A percentile compares a stretch with the other conserved stretches of the same genome.
Conservation (phyloP, 2,329 filamentous ascomycete genomes). For the Myriosclerotinia curreyana region DNA sequence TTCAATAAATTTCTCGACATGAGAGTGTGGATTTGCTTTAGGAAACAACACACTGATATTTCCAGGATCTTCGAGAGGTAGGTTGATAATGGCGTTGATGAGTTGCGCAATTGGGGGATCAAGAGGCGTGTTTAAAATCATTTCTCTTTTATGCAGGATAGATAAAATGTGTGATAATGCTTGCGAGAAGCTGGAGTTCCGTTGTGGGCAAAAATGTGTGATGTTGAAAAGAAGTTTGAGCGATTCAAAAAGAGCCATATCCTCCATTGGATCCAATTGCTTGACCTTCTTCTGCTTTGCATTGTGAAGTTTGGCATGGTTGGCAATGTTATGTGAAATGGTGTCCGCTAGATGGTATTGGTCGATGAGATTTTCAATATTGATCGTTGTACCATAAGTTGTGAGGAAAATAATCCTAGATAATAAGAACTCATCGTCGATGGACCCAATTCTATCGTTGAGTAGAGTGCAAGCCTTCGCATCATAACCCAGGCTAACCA, state of each 20-base stretch:
- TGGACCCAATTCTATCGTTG: slow-evolving; percentile 58
- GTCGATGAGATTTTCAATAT: slow-evolving; percentile 63
- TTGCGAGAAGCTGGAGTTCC: slow-evolving; percentile 59
- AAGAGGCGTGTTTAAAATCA: slow-evolving; percentile 62
- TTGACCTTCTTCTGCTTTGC: slow-evolving; percentile 34
- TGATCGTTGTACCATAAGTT: slow-evolving; percentile 71
- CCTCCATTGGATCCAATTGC: slow-evolving; percentile 59
- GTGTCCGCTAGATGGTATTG: slow-evolving; percentile 64
- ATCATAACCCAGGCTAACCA: slow-evolving; percentile 68
- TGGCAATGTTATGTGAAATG: slow-evolving; percentile 66
- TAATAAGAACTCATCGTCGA: slow-evolving; percentile 82
- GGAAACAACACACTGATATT: slow-evolving; percentile 59
- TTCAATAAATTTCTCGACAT: slow-evolving; percentile 63
- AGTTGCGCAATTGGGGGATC: slow-evolving; percentile 69
- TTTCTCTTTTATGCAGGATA: slow-evolving; percentile 60
- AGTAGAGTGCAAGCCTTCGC: slow-evolving; percentile 67
- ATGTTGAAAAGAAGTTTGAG: slow-evolving; percentile 89
- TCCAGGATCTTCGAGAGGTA: slow-evolving; percentile 61
- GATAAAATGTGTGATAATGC: slow-evolving; percentile 68
- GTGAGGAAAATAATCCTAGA: slow-evolving; percentile 77
- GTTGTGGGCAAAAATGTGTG: slow-evolving; percentile 67
- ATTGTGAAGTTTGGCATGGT: slow-evolving; percentile 61
- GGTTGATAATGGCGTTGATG: slow-evolving; percentile 77
- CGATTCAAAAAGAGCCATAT: slow-evolving; percentile 79
- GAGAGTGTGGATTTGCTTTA: slow-evolving; percentile 53